These are phyloP conservation scores for Sherardia arvensis DNA, from an alignment of 257 asterid species.

Conservation along the genomic window DNA sequence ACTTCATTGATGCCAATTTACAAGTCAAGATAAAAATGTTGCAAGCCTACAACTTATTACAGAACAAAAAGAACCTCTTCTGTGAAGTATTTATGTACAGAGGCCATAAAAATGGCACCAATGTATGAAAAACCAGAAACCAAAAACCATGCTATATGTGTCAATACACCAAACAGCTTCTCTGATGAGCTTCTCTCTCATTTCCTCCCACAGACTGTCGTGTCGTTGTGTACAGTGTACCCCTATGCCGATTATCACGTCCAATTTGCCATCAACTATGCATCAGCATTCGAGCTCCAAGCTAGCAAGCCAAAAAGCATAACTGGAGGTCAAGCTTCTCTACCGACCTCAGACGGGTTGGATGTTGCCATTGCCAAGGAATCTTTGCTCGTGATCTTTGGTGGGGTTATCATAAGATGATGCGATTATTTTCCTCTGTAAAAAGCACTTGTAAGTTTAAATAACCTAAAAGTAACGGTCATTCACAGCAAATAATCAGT, in stretches of 20 bases:
- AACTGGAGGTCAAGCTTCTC: not conserved
- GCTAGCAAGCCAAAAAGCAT: not conserved
- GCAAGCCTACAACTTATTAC: not conserved
- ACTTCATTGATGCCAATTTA: not conserved
- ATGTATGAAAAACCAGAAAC: not conserved
- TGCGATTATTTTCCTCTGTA: constrained; percentile 53
- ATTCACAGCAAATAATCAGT: not conserved
- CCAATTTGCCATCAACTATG: not conserved
- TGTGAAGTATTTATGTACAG: constrained; percentile 3
- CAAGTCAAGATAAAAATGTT: not conserved
- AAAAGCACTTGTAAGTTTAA: constrained; percentile 10
- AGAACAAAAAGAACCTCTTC: not conserved
- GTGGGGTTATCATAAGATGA: constrained; percentile 18
- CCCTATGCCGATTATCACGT: not conserved
- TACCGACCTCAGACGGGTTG: not conserved
- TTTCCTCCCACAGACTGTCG: not conserved
- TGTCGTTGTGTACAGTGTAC: not conserved
- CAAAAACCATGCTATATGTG: too few relatives aligned
- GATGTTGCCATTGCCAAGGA: not conserved
- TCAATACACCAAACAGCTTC: not conserved
- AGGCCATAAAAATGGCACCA: not conserved
- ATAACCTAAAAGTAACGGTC: too few relatives aligned
- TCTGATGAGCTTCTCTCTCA: not conserved
- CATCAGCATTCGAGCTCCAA: not conserved
- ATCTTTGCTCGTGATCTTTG: constrained; percentile 12